Evolutionary conservation across 176 grass and related monocot genomes (phyloP), one percentile per base, ranked within the genome.

Genomic region (Saccharum officinarum): DNA sequence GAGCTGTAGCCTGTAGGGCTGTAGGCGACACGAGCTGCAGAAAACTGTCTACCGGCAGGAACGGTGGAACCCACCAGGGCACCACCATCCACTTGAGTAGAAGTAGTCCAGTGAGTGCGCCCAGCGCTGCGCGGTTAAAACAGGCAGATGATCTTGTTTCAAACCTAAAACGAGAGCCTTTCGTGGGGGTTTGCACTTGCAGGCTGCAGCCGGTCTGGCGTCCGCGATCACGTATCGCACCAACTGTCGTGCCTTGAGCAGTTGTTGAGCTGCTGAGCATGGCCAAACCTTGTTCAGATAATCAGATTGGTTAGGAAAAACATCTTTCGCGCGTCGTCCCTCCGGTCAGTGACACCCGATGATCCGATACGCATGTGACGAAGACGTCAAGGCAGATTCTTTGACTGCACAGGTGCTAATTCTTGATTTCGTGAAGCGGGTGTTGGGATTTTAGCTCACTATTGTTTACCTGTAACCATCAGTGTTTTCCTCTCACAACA

Each of bases 151-250:
- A 68, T 16, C 37, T 69, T 52, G 17, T n/a, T 40, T 82, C 67
- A 4, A 57, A 82, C 67, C 79, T 69, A 81, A 64, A 66, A 8
- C 15, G 2, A 16, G 76, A 64, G n/a, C 23, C 23, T 79, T 79
- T 31, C 39, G 39, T 45, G 26, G 60, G 49, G 50, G 34, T 1
- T 37, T 42, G 20, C 20, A n/a, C 18, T 3, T 38, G 37, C 37
- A 38, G 37, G 34, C 34, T 41, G 22, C 31, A 37, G 7, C 66
- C 1, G 4, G 4, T 40, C 40, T 57, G 57, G 54, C 25, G 69
- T 22, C 37, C n/a, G 7, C 20, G 4, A 34, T 11, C 39, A 31
- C 14, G 50, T 14, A 9, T 39, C 69, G 80, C 6, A 63, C 37
- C 10, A 34, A n/a, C 17, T 7, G 23, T 40, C 41, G 26, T 73